Evolutionary conservation across 208 protist genomes (phyloP).

Genomic region (Trichomonas vaginalis): DNA sequence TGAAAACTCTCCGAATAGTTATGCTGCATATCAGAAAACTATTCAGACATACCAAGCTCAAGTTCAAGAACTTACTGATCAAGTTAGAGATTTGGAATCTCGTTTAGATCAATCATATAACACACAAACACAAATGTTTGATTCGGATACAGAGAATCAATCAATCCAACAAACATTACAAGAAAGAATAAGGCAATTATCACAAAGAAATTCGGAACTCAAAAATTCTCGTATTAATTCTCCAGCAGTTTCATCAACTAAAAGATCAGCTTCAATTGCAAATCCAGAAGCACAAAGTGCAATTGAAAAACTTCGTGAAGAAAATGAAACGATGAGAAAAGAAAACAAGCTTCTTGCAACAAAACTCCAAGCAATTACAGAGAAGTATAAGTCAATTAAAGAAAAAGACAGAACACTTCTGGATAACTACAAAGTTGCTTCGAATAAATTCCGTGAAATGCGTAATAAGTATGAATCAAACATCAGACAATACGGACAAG

Average conservation of each 20-base stretch:
- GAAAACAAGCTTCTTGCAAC: neutral
- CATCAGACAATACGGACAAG: neutral
- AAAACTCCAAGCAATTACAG: neutral
- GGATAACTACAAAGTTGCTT: neutral
- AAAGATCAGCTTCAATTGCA: neutral
- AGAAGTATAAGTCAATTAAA: neutral
- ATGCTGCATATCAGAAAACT: neutral
- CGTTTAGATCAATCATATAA: neutral
- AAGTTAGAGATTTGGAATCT: neutral
- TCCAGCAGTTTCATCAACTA: neutral
- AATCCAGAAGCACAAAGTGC: neutral
- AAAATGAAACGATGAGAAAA: neutral
- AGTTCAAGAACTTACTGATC: neutral
- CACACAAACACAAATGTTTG: neutral
- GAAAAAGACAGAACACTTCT: neutral
- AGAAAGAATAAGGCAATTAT: neutral
- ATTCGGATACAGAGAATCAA: neutral
- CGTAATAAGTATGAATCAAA: neutral
- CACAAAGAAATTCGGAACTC: neutral
- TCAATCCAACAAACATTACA: neutral
- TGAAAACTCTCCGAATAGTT: neutral
- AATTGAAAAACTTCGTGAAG: neutral
- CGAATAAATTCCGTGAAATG: neutral
- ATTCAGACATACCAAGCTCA: neutral
- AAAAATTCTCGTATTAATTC: neutral